phyloP scores from a whole-genome alignment of 768 basidiomycete species.

The Mycena vulgaris region DNA sequence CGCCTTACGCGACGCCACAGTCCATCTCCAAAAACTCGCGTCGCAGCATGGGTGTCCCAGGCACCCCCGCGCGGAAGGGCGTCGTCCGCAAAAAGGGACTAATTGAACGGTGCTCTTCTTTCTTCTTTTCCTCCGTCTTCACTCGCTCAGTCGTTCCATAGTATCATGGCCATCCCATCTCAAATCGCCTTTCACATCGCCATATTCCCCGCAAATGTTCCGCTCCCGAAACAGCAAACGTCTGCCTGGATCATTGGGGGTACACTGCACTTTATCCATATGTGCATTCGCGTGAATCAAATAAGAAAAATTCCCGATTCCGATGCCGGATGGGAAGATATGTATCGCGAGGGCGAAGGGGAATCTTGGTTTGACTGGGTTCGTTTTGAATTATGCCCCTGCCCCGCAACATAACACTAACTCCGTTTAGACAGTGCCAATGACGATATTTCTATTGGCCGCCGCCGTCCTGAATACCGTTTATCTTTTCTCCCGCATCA shows the following conservation, averaged over 20 bases:
- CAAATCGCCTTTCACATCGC: conserved; percentile 84
- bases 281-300: conserved; percentile 74
- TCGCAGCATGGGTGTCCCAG: conserved; percentile 55
- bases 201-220: conserved; percentile 86
- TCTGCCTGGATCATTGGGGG: conserved; percentile 79
- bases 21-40: conserved; percentile 59
- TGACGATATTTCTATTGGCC: conserved; percentile 69
- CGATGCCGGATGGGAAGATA: conserved; percentile 85
- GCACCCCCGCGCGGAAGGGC: conserved; percentile 63
- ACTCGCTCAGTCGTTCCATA: conserved; percentile 46
- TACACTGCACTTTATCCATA: conserved; percentile 76
- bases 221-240: conserved; percentile 76
- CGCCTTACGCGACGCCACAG: conserved; percentile 79
- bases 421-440: conserved; percentile 70
- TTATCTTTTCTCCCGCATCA: conserved; percentile 80
- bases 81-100: conserved; percentile 77
- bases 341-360: conserved; percentile 77
- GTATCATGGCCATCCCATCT: conserved; percentile 78
- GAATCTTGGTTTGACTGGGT: conserved; percentile 89
- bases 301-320: conserved; percentile 71
- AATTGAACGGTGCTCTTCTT: conserved; percentile 67
- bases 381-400: conserved; percentile 39
- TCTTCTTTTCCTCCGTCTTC: not conserved
- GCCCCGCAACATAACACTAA: conserved; percentile 3
- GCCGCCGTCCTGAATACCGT: conserved; percentile 72